Conservation (phyloP, 495 filamentous ascomycete species). For the Penicillium manginii region DNA sequence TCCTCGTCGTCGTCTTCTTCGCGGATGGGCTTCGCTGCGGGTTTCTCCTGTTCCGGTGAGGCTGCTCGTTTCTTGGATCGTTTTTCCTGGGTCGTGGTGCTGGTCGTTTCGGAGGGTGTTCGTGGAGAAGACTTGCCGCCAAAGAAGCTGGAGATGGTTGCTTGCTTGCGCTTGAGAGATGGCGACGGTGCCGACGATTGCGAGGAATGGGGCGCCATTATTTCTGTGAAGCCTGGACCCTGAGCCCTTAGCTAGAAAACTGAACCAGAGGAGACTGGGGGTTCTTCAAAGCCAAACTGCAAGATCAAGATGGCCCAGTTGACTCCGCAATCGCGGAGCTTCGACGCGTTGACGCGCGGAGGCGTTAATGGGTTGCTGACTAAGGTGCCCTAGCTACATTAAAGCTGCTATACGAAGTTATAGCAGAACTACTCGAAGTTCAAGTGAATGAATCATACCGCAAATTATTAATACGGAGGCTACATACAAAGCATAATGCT, state of each 20-base stretch:
- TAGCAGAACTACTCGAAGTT: conserved; percentile 1
- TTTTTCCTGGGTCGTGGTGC: conserved; percentile 12
- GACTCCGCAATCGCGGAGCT: conserved; percentile 13
- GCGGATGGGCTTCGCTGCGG: conserved; percentile 21
- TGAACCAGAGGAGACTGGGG: neutral
- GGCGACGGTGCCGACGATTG: conserved; percentile 47
- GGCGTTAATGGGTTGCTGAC: conserved; percentile 33
- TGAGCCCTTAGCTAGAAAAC: neutral
- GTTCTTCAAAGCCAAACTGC: neutral
- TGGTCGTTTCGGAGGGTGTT: conserved; percentile 16
- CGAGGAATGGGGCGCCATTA: conserved; percentile 45
- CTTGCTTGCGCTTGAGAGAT: conserved; percentile 63
- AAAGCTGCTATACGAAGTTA: too few relatives aligned
- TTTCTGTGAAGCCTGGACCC: neutral
- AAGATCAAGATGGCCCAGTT: neutral
- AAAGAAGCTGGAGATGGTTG: conserved; percentile 88
- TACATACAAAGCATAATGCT: conserved; percentile 13
- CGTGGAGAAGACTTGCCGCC: conserved; percentile 57
- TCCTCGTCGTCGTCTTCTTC: conserved; percentile 35
- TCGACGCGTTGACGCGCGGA: conserved; percentile 17
- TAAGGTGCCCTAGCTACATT: conserved; percentile 13
- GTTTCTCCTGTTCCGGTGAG: conserved; percentile 19
- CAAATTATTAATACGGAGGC: conserved; percentile 17
- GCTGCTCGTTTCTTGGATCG: conserved; percentile 21
- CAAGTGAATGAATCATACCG: neutral